Evolutionary conservation across 148 eudicot genomes (phyloP), one percentile per base, ranked within the genome.

Genomic region (Rheum nobile): DNA sequence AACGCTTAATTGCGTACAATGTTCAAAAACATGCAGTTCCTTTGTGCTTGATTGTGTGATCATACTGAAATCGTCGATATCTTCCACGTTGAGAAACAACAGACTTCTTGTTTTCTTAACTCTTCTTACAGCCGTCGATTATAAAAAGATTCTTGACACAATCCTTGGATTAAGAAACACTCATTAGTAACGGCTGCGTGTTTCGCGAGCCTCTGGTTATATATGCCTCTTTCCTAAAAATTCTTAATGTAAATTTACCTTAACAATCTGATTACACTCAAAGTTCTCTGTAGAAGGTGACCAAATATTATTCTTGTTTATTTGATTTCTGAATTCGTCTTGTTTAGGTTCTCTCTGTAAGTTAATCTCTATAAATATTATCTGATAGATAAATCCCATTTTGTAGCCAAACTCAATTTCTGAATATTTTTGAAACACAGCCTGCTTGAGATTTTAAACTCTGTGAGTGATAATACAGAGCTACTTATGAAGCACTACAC

Each of bases 111-210:
- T 57, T 26, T 24, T 57, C 65, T 26, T 26, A 32, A 26, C 29
- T 57, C 65, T 57, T 57, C 13, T 57, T 57, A 57, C 65, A 57
- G 65, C 65, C 65, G 65, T 57, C 14, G 65, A 57, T 57, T 57
- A 57, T n/a, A 57, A 16, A 57, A 24, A 1, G 14, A 10, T 32
- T 57, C 16, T n/a, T 9, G 26, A 8, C 31, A 8, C 14, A 57
- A 22, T 32, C 65, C 10, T 57, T 57, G 14, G 65, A 57, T 57
- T 6, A 24, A 57, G 29, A 57, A 57, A 24, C 32, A 11, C 65
- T 57, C 16, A 8, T 24, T 24, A 24, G 65, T 57, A 57, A 57
- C 65, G 65, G 14, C 32, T 57, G 65, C 65, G 14, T 26, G 34
- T 9, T 26, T 57, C 9, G 16, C 65, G 32, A 10, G 8, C 32